Evolutionary conservation across 2,329 filamentous ascomycete genomes (phyloP).

Genomic region (Drechslera avenae): DNA sequence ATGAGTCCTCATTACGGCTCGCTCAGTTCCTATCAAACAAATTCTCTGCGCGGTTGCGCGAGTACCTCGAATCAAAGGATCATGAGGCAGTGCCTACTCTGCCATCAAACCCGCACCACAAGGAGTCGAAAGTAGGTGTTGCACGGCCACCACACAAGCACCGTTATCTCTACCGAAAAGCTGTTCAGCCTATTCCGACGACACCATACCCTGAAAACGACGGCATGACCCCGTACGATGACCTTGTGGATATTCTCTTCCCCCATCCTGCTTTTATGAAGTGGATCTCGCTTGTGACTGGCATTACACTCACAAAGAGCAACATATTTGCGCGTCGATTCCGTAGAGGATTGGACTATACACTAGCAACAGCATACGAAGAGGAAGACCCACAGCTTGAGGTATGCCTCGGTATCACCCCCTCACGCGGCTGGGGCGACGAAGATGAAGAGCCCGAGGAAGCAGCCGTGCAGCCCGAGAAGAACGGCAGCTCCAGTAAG

Average conservation of each 20-base stretch:
- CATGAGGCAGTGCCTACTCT: constrained; percentile 53
- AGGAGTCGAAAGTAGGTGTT: constrained; percentile 58
- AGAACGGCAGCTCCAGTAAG: constrained; percentile 41
- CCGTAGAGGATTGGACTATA: constrained; percentile 86
- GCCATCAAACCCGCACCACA: constrained; percentile 39
- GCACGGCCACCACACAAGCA: constrained; percentile 94
- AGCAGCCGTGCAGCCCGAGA: constrained; percentile 52
- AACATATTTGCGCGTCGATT: constrained; percentile 87
- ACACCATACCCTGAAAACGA: constrained; percentile 42
- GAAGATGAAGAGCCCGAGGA: constrained; percentile 62
- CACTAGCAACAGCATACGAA: constrained; percentile 83
- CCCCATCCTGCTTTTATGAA: constrained; percentile 85
- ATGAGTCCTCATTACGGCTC: constrained; percentile 83
- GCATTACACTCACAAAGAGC: constrained; percentile 71
- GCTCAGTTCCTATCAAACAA: constrained; percentile 77
- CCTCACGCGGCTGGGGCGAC: constrained; percentile 82
- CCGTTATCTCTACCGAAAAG: constrained; percentile 81
- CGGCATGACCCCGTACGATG: constrained; percentile 61
- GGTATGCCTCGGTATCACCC: constrained; percentile 84
- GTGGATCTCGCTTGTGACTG: constrained; percentile 85
- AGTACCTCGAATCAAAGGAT: constrained; percentile 67
- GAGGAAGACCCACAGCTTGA: constrained; percentile 77
- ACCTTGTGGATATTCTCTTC: constrained; percentile 80
- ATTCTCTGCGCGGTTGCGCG: constrained; percentile 73
- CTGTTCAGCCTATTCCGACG: constrained; percentile 47